Base-by-base conservation (phyloP, 2,329 filamentous ascomycete species). In the Proliferodiscus dingleyae region DNA sequence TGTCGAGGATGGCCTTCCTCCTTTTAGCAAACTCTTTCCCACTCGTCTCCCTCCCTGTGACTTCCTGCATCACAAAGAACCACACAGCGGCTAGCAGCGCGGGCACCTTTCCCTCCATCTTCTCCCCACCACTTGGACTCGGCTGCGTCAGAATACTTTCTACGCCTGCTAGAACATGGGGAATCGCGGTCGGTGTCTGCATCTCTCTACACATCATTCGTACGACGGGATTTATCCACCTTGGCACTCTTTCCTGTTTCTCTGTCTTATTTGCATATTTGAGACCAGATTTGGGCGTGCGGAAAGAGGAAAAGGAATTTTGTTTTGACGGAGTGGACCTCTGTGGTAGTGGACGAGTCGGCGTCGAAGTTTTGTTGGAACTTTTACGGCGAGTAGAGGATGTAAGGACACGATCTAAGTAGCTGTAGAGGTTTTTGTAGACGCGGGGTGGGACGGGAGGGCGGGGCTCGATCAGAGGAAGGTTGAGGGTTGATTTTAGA, bases 351-450 rank as follows among this genome's bases (percentile, higher is more conserved):
- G 50, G 28, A 9, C 47, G 42, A 0, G 45, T 19, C 3, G 49
- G 39, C 3, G 39, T 43, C 9, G 47, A 33, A 15, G 46, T 42
- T 6, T 40, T 23, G 4, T 42, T 21, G n/a, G 49, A 37, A 13
- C 37, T 37, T 16, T 19, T 33, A 36, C 45, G 43, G 13, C 52
- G 50, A 5, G 50, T 45, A 34, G 50, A 65, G 13, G 70, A 55
- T 11, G 69, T 54, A 4, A 97, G 71, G 32, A 83, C 82, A 45
- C 79, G 80, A 56, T 91, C 84, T 49, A 97, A 79, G 62, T 91
- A 89, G 24, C 71, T 71, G 64, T 90, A 93, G 29, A 97, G 73
- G 47, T 88, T 87, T 59, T 86, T 87, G 71, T 97, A 97, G 42
- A 89, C 76, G 45, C 81, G 78, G 1, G 88, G 89, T 37, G 83